Percentiles rank a stretch among this genome's conserved stretches.
These are phyloP conservation scores for Aspergillus arachidicola DNA, from an alignment of 2,329 filamentous ascomycete genomes.

Conservation along the genomic window DNA sequence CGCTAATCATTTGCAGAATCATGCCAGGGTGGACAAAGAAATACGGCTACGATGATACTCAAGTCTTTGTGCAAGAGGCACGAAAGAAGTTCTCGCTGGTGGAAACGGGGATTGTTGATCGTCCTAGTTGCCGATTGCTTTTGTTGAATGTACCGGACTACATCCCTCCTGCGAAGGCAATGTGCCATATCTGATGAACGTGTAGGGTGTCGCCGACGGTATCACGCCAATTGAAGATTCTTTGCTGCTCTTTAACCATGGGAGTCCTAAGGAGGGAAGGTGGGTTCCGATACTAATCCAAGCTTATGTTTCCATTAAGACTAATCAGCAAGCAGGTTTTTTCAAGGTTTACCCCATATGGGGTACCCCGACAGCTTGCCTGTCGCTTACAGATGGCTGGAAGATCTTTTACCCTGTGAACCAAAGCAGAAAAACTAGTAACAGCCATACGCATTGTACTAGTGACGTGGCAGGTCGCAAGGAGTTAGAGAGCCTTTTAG, in stretches of 20 bases:
- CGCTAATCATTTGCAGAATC: constrained; percentile 39
- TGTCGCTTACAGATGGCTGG: constrained; percentile 43
- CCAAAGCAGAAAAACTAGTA: neutral
- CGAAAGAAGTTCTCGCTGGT: constrained; percentile 66
- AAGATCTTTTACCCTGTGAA: constrained; percentile 25
- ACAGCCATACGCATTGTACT: neutral
- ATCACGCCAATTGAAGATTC: constrained; percentile 71
- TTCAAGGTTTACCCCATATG: constrained; percentile 65
- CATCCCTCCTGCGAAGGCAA: neutral
- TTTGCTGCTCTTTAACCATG: constrained; percentile 65
- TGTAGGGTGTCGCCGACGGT: constrained; percentile 62
- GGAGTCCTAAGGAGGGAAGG: constrained; percentile 65
- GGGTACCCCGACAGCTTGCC: constrained; percentile 59
- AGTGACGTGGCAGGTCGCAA: neutral
- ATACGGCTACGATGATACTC: constrained; percentile 61
- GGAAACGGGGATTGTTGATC: constrained; percentile 59
- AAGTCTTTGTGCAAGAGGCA: constrained; percentile 58
- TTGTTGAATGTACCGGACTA: constrained; percentile 58
- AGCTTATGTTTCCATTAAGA: constrained; percentile 1
- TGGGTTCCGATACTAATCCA: constrained; percentile 28
- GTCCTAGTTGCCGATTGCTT: constrained; percentile 59
- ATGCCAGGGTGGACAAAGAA: constrained; percentile 62
- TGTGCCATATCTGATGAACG: constrained; percentile 6
- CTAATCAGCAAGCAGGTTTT: constrained; percentile 44
- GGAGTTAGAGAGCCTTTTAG: neutral